A percentile compares a stretch with the other conserved stretches of the same genome.
Evolutionary conservation across 1,284 basidiomycete genomes (phyloP).

Genomic region (Rhodofomes roseus): DNA sequence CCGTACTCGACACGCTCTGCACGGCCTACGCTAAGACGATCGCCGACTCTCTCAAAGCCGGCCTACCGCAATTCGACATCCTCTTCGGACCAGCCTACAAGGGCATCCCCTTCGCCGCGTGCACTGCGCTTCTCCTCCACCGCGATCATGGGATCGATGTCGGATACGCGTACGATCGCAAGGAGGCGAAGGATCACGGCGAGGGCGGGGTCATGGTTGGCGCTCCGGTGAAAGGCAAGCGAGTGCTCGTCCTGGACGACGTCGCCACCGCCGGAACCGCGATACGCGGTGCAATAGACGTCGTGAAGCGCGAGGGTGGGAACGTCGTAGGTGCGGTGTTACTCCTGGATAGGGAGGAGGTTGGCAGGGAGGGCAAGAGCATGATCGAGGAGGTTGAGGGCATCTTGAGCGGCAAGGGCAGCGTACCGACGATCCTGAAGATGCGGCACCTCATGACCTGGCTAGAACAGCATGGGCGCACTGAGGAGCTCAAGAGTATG

Average conservation of each 20-base stretch:
- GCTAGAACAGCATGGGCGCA: constrained; percentile 67
- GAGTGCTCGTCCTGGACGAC: constrained; percentile 90
- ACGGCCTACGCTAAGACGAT: constrained; percentile 90
- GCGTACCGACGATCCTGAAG: constrained; percentile 75
- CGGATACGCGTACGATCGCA: constrained; percentile 90
- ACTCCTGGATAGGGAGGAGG: constrained; percentile 88
- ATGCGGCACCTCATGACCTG: constrained; percentile 87
- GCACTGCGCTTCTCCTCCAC: constrained; percentile 78
- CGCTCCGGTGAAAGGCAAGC: constrained; percentile 73
- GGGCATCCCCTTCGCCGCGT: constrained; percentile 92
- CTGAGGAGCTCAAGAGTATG: constrained; percentile 73
- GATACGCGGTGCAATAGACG: constrained; percentile 76
- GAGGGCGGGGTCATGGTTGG: constrained; percentile 96
- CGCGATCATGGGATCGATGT: constrained; percentile 65
- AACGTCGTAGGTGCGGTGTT: constrained; percentile 90
- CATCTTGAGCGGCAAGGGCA: constrained; percentile 63
- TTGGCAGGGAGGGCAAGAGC: constrained; percentile 64
- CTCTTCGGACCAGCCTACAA: constrained; percentile 99
- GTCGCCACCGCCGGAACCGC: constrained; percentile 98
- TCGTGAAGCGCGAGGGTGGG: constrained; percentile 65
- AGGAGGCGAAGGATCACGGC: constrained; percentile 95
- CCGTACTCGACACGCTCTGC: constrained; percentile 77
- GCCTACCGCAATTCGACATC: constrained; percentile 77
- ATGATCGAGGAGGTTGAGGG: constrained; percentile 86
- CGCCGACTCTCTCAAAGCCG: constrained; percentile 32